A percentile compares a stretch with the other conserved stretches of the same genome.
Conservation (phyloP, 805 yeast species). For the Yamadazyma laniorum region DNA sequence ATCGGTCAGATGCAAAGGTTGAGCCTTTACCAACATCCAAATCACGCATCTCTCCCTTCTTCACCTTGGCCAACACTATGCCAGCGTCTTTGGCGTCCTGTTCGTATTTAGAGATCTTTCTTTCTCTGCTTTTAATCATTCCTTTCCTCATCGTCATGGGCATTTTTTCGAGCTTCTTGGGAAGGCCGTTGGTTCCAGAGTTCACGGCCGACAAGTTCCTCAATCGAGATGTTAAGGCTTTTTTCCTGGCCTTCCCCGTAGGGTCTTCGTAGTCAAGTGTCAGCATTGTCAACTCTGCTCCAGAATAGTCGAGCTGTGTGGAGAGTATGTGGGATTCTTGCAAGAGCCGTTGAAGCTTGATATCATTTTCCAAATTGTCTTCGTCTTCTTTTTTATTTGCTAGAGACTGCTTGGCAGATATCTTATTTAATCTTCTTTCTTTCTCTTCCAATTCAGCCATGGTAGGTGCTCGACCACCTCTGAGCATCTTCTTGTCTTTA, state of each 20-base stretch:
- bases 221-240: constrained; percentile 61
- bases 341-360: constrained; percentile 68
- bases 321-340: constrained; percentile 69
- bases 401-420: constrained; percentile 35
- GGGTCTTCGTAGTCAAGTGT: constrained; percentile 62
- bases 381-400: constrained; percentile 39
- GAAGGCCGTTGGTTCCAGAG: constrained; percentile 46
- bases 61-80: constrained; percentile 70
- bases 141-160: constrained; percentile 90
- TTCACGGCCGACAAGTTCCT: constrained; percentile 39
- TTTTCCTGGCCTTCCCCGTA: constrained; percentile 65
- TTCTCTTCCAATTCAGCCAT: constrained; percentile 29
- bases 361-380: constrained; percentile 63
- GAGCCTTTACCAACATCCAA: constrained; percentile 54
- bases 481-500: constrained; percentile 50
- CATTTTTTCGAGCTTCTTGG: constrained; percentile 63
- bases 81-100: constrained; percentile 87
- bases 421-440: constrained; percentile 21
- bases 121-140: constrained; percentile 58
- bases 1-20: constrained; percentile 47
- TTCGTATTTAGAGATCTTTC: constrained; percentile 57
- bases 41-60: constrained; percentile 64
- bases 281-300: constrained; percentile 64
- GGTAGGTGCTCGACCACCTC: constrained; percentile 62
- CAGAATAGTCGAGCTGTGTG: constrained; percentile 46